Percentiles rank a stretch among this genome's conserved stretches.
Conservation (phyloP, 2,329 filamentous ascomycete species). For the Didymella exigua region DNA sequence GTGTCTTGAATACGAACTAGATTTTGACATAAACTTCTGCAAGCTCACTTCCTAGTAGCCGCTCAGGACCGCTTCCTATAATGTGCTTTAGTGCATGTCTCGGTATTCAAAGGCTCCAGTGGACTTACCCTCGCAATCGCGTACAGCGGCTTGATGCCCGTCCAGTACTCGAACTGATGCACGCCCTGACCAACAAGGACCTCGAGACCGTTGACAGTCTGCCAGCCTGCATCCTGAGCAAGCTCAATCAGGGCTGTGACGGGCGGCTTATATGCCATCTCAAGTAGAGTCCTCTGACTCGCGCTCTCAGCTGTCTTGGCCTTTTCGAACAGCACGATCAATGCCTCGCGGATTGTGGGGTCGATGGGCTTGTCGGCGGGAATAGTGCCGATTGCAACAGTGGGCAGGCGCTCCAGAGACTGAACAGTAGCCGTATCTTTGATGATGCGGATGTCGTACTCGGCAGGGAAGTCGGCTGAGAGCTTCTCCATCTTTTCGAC, state of each 20-base stretch:
- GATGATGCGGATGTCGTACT: conserved; percentile 68
- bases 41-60: conserved; percentile 2
- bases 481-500: conserved; percentile 70
- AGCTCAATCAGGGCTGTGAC: conserved; percentile 85
- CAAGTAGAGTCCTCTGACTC: conserved; percentile 67
- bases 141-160: conserved; percentile 76
- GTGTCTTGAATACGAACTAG: neutral
- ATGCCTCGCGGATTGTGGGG: conserved; percentile 66
- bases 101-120: neutral
- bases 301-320: conserved; percentile 27
- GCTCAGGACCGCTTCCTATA: conserved; percentile 30
- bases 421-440: conserved; percentile 58
- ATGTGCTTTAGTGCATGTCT: conserved; percentile 4
- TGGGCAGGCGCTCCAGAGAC: conserved; percentile 57
- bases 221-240: conserved; percentile 79
- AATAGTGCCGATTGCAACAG: conserved; percentile 85
- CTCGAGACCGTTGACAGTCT: conserved; percentile 83
- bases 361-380: conserved; percentile 88
- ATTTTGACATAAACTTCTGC: neutral
- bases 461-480: conserved; percentile 71
- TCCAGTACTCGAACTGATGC: conserved; percentile 89
- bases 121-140: conserved; percentile 65
- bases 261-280: conserved; percentile 95
- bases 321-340: conserved; percentile 60
- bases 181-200: conserved; percentile 84